Evolutionary conservation across 2,329 filamentous ascomycete species (phyloP), one percentile per base, ranked within the genome.

Genomic region (Rutstroemia sp.): DNA sequence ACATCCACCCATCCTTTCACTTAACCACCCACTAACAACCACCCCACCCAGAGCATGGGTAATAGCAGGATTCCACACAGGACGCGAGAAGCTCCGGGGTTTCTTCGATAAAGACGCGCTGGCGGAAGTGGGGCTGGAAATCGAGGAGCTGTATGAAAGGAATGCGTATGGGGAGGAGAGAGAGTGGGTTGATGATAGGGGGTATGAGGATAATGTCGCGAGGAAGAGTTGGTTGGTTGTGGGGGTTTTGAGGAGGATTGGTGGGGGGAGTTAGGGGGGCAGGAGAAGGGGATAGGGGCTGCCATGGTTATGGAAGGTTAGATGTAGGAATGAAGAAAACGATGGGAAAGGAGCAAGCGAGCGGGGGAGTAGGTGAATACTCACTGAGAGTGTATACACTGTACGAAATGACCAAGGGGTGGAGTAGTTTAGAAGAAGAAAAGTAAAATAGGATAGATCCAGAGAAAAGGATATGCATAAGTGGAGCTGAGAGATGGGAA

Each of bases 21-120:
- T 8, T 21, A 45, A 45, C 17, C 42, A 5, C n/a, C 42, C 19
- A 45, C 10, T 23, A 19, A 37, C 25, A 23, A 34, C 34, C n/a
- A n/a, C 34, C 8, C 37, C 37, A 12, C 8, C 16, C 34, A 54
- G 52, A 37, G 78, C 83, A 51, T 82, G 84, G 72, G 79, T 85
- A n/a, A 76, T 89, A 6, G 85, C 81, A 1, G 86, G 84, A 0
- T 88, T 90, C 63, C 87, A 90, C 65, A 88, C 87, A 0, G 87
- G 87, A 0, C 75, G 87, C 38, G 74, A 74, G 19, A 84, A 83
- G 68, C 76, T 89, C 73, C 75, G 75, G n/a, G 75, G 72, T 0
- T 90, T 90, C 71, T 89, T 87, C 66, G 78, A 77, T 37, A 65
- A 61, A 4, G 67, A 62, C 6, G 73, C 72, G 12, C 73, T 87